Conservation (phyloP, 495 filamentous ascomycete genomes). For the Penicillium nucicola region DNA sequence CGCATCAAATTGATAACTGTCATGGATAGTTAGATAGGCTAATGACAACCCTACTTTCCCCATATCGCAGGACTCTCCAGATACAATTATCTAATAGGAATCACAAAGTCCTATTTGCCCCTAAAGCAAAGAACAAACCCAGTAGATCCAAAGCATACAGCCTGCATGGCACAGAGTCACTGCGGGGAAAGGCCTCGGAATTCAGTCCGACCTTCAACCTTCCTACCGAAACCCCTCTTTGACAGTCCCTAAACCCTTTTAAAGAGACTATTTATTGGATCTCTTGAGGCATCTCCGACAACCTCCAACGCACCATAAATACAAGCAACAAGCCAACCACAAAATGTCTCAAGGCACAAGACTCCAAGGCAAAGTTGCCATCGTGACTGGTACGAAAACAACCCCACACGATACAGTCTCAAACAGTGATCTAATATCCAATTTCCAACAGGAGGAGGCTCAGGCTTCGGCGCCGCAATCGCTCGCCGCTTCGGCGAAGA, state of each 20-base stretch:
- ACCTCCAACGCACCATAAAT: neutral
- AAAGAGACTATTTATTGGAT: neutral
- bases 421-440: constrained; percentile 12
- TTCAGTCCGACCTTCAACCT: constrained; percentile 16
- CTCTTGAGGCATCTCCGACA: neutral
- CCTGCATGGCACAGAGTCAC: neutral
- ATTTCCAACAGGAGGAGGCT: constrained; percentile 41
- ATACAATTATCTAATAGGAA: too few species aligned
- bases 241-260: neutral
- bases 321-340: constrained; percentile 1
- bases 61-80: too few species aligned
- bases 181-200: constrained; percentile 26
- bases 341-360: constrained; percentile 25
- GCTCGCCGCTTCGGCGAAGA: constrained; percentile 54
- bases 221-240: constrained; percentile 4
- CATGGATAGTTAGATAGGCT: too few species aligned
- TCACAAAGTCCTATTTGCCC: too few species aligned
- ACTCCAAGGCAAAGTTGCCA: constrained; percentile 85
- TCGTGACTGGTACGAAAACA: constrained; percentile 67
- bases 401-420: neutral
- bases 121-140: neutral
- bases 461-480: constrained; percentile 59
- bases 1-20: too few species aligned
- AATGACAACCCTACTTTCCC: too few species aligned
- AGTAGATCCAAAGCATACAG: neutral